Conservation (phyloP, 2,329 filamentous ascomycete species). For the Byssoonygena ceratinophila region DNA sequence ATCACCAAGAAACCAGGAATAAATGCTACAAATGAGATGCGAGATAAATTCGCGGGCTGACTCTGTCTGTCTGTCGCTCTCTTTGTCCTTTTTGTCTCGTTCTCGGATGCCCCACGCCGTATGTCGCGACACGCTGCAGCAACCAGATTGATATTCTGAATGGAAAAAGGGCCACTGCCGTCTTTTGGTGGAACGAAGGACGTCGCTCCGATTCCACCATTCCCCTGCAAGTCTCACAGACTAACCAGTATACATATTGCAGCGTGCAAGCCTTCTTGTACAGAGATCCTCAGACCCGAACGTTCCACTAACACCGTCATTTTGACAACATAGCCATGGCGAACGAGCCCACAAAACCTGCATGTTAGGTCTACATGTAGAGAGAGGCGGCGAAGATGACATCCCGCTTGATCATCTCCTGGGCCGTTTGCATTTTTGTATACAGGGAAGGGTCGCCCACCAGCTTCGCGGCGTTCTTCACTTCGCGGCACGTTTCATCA, state of each 20-base stretch:
- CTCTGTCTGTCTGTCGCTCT: background rate
- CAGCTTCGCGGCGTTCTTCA: constrained; percentile 91
- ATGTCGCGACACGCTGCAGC: constrained; percentile 2
- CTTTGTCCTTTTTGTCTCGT: background rate
- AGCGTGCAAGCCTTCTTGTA: background rate
- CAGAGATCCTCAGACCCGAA: background rate
- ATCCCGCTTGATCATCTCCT: constrained; percentile 95
- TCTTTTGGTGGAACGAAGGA: background rate
- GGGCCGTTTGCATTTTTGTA: constrained; percentile 91
- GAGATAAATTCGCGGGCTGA: background rate
- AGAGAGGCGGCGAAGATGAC: constrained; percentile 81
- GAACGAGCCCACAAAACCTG: background rate
- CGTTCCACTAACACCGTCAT: constrained; percentile 1
- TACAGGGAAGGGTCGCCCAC: constrained; percentile 90
- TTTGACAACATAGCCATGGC: background rate
- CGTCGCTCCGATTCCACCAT: background rate
- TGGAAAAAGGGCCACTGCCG: background rate
- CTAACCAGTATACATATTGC: background rate
- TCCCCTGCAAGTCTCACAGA: background rate
- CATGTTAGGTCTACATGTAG: constrained; percentile 56
- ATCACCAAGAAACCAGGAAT: background rate
- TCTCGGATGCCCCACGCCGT: background rate
- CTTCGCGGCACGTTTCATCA: constrained; percentile 92
- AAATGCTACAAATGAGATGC: constrained; percentile 1
- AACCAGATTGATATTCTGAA: background rate